phyloP scores from a whole-genome alignment of 176 grass and related monocot genomes.

The Sorghum bicolor region DNA sequence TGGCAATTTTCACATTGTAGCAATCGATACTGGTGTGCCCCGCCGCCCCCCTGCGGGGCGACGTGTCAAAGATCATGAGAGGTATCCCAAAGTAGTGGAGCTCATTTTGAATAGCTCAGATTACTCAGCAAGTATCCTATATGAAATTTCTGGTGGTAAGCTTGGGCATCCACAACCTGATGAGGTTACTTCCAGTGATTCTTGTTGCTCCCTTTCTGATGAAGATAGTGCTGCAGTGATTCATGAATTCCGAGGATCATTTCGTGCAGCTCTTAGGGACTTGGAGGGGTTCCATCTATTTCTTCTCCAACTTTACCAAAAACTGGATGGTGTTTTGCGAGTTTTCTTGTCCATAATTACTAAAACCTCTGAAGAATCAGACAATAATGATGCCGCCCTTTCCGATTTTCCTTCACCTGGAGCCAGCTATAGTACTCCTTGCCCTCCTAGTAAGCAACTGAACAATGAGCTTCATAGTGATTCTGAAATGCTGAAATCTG shows the following conservation, averaged over 20 bases:
- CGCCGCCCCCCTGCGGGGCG: conserved; percentile 75
- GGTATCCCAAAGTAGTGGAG: conserved; percentile 84
- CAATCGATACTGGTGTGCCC: conserved; percentile 89
- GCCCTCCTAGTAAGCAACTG: conserved; percentile 40
- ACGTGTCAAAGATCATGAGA: conserved; percentile 80
- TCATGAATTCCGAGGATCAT: conserved; percentile 91
- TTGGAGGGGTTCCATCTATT: conserved; percentile 90
- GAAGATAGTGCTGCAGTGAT: conserved; percentile 46
- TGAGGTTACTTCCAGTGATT: conserved; percentile 40
- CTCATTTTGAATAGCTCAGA: conserved; percentile 76
- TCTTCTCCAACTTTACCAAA: conserved; percentile 87
- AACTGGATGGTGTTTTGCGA: conserved; percentile 77
- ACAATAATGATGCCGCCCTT: conserved; percentile 42
- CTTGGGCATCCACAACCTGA: conserved; percentile 55
- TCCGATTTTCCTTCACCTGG: conserved; percentile 47
- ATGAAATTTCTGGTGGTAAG: conserved; percentile 79
- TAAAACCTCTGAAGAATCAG: conserved; percentile 68
- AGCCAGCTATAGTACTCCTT: conserved; percentile 32
- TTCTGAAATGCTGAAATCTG: conserved; percentile 48
- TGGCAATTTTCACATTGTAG: conserved; percentile 52
- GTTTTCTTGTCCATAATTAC: conserved; percentile 70
- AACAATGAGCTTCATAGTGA: conserved; percentile 45
- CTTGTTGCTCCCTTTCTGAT: conserved; percentile 51
- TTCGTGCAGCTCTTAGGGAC: conserved; percentile 85
- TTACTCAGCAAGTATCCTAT: conserved; percentile 65